These are phyloP conservation scores for Gossypium arboreum DNA, from an alignment of 345 rosid genomes.

Conservation along the genomic window DNA sequence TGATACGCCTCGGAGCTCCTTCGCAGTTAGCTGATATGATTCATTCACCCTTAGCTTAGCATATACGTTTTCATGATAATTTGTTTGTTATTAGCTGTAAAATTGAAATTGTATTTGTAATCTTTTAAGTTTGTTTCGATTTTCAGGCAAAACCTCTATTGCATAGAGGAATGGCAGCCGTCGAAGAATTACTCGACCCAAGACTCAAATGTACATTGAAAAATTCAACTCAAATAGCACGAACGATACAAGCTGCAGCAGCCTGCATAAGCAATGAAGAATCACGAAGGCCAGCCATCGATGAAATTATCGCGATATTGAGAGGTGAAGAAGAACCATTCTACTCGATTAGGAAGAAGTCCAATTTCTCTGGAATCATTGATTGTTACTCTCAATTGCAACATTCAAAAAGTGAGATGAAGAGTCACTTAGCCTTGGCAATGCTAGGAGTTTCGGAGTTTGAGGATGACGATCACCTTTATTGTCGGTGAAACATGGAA, in stretches of 20 bases:
- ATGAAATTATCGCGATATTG: slow-evolving; percentile 48
- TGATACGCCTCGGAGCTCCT: background rate
- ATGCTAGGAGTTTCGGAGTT: slow-evolving; percentile 79
- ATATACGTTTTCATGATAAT: background rate
- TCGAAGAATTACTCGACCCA: slow-evolving; percentile 72
- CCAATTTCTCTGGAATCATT: slow-evolving; percentile 52
- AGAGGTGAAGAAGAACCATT: slow-evolving; percentile 52
- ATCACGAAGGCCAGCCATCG: slow-evolving; percentile 59
- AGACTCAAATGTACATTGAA: slow-evolving; percentile 32
- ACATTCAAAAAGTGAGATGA: slow-evolving; percentile 70
- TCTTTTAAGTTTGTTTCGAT: background rate
- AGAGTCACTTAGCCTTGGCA: slow-evolving; percentile 77
- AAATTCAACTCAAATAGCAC: slow-evolving; percentile 41
- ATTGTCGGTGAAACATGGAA: slow-evolving; percentile 37
- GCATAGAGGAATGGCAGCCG: slow-evolving; percentile 55
- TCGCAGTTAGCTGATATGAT: background rate
- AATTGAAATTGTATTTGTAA: background rate
- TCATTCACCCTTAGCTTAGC: background rate
- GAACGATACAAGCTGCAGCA: slow-evolving; percentile 72
- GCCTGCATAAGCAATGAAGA: slow-evolving; percentile 71
- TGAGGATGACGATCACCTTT: slow-evolving; percentile 59
- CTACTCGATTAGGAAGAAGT: slow-evolving; percentile 34
- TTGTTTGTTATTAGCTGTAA: background rate
- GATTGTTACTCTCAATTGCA: slow-evolving; percentile 65
- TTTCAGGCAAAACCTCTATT: slow-evolving; percentile 77